Evolutionary conservation across 768 basidiomycete species (phyloP).

Genomic region (Leucogyrophana mollusca): DNA sequence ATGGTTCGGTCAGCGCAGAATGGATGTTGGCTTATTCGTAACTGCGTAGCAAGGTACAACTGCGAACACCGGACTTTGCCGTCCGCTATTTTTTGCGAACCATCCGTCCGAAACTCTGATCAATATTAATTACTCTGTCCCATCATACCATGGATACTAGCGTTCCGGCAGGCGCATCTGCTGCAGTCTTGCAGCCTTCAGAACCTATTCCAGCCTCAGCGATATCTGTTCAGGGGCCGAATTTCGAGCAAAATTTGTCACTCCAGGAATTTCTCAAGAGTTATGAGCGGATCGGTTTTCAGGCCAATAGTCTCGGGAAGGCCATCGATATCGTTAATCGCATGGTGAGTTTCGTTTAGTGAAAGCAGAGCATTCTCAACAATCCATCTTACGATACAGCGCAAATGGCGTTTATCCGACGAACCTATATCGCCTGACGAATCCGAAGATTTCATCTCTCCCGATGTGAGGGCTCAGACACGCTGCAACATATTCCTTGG

Average conservation of each 20-base stretch:
- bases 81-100: slow-evolving; percentile 2
- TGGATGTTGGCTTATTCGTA: neutral
- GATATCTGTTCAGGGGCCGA: slow-evolving; percentile 79
- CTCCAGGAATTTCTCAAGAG: slow-evolving; percentile 69
- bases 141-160: slow-evolving; percentile 13
- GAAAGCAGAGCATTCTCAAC: slow-evolving; percentile 1
- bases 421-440: slow-evolving; percentile 75
- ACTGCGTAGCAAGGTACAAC: neutral
- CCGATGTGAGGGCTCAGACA: slow-evolving; percentile 62
- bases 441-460: slow-evolving; percentile 58
- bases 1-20: neutral
- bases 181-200: slow-evolving; percentile 77
- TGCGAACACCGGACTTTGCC: slow-evolving; percentile 26
- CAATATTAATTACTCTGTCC: neutral
- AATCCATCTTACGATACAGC: slow-evolving; percentile 40
- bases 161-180: slow-evolving; percentile 61
- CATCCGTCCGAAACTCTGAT: neutral
- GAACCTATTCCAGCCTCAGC: slow-evolving; percentile 66
- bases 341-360: slow-evolving; percentile 60
- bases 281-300: slow-evolving; percentile 94
- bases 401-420: slow-evolving; percentile 86
- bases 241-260: slow-evolving; percentile 70
- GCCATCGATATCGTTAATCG: slow-evolving; percentile 90
- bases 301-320: slow-evolving; percentile 88
- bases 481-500: slow-evolving; percentile 92